Conservation (phyloP, 2,329 filamentous ascomycete species). For the Sporothrix variecibatus region DNA sequence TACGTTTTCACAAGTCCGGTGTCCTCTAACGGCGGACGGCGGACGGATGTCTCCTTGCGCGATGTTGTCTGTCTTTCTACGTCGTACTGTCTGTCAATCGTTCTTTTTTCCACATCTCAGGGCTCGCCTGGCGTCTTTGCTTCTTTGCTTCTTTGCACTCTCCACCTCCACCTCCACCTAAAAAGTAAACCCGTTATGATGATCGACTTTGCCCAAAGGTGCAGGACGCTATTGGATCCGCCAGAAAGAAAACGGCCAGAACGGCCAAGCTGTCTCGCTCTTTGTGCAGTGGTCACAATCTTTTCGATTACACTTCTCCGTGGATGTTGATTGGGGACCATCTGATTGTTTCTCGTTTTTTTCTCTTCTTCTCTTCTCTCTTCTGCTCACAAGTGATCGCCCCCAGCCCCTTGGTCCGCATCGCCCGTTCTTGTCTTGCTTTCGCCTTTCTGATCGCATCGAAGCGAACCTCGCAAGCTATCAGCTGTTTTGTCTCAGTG, state of each 20-base stretch:
- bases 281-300: neutral
- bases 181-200: neutral
- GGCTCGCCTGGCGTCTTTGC: too few relatives aligned
- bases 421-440: neutral
- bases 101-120: neutral
- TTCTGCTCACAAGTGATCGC: neutral
- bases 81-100: neutral
- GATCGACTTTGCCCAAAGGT: neutral
- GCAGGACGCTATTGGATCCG: conserved; percentile 3
- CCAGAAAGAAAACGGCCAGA: neutral
- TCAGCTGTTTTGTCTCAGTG: neutral
- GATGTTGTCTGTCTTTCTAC: too few relatives aligned
- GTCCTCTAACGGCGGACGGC: neutral
- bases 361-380: neutral
- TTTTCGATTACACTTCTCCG: neutral
- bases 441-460: neutral
- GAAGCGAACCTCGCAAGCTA: neutral
- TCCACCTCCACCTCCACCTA: neutral
- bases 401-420: neutral
- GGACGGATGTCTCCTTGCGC: neutral
- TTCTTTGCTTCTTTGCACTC: neutral
- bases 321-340: neutral
- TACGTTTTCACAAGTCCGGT: neutral
- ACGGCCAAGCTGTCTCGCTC: neutral
- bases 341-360: neutral